A percentile compares a stretch with the other conserved stretches of the same genome.
Conservation (phyloP, 306 rosid genomes). For the Begonia peltatifolia region DNA sequence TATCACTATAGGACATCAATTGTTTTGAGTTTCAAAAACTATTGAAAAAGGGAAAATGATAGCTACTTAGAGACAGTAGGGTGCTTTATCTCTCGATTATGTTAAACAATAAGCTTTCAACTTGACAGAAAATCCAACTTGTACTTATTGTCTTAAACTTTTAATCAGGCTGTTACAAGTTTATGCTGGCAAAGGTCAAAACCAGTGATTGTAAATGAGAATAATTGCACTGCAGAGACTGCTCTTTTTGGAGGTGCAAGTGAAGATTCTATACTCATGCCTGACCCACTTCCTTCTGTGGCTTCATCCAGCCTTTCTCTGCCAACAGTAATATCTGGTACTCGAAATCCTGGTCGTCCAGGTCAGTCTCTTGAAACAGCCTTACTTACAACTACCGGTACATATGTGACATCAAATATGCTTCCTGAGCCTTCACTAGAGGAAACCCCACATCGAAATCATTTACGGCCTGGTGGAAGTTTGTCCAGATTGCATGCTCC, state of each 20-base stretch:
- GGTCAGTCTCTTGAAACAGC: slow-evolving; percentile 41
- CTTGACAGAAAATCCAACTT: too few species aligned
- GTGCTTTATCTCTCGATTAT: too few species aligned
- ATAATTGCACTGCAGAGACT: slow-evolving; percentile 60
- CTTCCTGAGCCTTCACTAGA: slow-evolving; percentile 34
- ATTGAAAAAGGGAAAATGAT: too few species aligned
- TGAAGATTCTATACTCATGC: slow-evolving; percentile 97
- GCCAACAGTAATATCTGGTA: slow-evolving; percentile 37
- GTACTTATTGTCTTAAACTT: slow-evolving; percentile 7
- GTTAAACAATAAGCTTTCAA: too few species aligned
- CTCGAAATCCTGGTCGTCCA: slow-evolving; percentile 59
- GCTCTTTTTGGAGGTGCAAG: slow-evolving; percentile 80
- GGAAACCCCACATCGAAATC: slow-evolving; percentile 68
- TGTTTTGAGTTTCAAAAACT: too few species aligned
- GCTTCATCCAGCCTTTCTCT: slow-evolving; percentile 46
- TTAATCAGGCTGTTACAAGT: slow-evolving; percentile 84
- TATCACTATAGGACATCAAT: too few species aligned
- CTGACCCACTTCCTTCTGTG: slow-evolving; percentile 89
- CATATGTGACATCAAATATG: slow-evolving; percentile 30
- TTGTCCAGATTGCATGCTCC: slow-evolving; percentile 75
- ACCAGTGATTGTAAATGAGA: slow-evolving; percentile 75
- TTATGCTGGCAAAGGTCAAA: slow-evolving; percentile 97
- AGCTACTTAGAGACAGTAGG: too few species aligned
- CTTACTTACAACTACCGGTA: slow-evolving; percentile 34
- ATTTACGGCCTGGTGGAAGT: slow-evolving; percentile 70